A percentile compares a stretch with the other conserved stretches of the same genome.
Conservation (phyloP, 345 rosid genomes). For the Gossypium turneri region DNA sequence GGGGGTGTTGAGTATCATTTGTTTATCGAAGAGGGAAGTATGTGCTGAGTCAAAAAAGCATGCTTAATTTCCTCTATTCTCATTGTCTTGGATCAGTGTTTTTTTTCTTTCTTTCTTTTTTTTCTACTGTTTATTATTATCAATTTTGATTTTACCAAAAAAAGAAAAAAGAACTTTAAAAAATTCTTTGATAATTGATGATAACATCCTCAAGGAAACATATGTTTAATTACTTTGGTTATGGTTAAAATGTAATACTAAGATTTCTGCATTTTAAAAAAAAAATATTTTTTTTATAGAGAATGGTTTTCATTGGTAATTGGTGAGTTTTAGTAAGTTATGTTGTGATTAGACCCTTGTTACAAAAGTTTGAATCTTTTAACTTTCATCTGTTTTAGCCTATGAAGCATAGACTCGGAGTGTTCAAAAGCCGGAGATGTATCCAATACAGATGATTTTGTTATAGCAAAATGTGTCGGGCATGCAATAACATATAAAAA, state of each 20-base stretch:
- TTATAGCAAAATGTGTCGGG: too few species aligned
- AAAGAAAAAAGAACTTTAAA: too few species aligned
- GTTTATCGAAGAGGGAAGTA: background rate
- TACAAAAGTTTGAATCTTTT: too few species aligned
- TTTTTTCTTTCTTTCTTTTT: too few species aligned
- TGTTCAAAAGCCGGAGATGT: too few species aligned
- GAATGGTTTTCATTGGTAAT: background rate
- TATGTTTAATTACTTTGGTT: background rate
- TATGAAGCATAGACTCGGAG: too few species aligned
- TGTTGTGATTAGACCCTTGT: background rate
- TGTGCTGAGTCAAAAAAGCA: conserved; percentile 3
- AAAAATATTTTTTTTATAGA: background rate
- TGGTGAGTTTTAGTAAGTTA: background rate
- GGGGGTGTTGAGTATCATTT: background rate
- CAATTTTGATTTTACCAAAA: background rate
- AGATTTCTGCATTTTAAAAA: too few species aligned
- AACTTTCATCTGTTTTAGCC: background rate
- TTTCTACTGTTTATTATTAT: background rate
- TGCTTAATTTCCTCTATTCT: conserved; percentile 7
- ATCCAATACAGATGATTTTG: too few species aligned
- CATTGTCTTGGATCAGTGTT: background rate
- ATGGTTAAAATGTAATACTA: background rate
- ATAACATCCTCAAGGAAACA: background rate
- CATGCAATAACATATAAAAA: too few species aligned
- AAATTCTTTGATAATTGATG: too few species aligned